These are phyloP conservation scores for Colletotrichum simmondsii DNA, from an alignment of 2,329 filamentous ascomycete species.

Conservation along the genomic window DNA sequence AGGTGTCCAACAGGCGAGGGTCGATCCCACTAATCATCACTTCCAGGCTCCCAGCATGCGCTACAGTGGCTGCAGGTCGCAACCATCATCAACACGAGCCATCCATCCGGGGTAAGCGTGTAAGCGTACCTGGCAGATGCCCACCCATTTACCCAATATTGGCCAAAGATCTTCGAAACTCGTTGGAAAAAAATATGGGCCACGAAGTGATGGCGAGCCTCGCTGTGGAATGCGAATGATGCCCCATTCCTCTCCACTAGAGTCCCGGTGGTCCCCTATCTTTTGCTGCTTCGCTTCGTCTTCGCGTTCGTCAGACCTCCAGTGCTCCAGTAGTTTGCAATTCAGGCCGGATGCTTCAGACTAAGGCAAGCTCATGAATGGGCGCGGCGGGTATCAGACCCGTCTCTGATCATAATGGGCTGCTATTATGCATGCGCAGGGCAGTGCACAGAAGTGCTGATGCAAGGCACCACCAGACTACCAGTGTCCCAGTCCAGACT, in stretches of 20 bases:
- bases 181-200: constrained; percentile 12
- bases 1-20: background rate
- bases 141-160: constrained; percentile 21
- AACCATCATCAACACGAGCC: constrained; percentile 30
- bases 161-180: constrained; percentile 5
- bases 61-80: constrained; percentile 30
- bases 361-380: background rate
- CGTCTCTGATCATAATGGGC: constrained; percentile 4
- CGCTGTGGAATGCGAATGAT: constrained; percentile 20
- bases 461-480: constrained; percentile 22
- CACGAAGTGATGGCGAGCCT: constrained; percentile 7
- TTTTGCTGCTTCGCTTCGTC: background rate
- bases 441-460: constrained; percentile 14
- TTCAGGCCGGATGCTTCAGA: background rate
- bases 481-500: too few relatives aligned
- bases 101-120: constrained; percentile 22
- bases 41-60: background rate
- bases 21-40: constrained; percentile 18
- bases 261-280: background rate
- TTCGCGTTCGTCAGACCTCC: background rate
- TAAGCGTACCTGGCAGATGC: constrained; percentile 15
- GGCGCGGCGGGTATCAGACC: background rate
- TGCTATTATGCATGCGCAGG: background rate
- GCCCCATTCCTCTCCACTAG: background rate
- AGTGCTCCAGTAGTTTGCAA: background rate